phyloP scores from a whole-genome alignment of 345 rosid genomes.

The Linum trigynum region DNA sequence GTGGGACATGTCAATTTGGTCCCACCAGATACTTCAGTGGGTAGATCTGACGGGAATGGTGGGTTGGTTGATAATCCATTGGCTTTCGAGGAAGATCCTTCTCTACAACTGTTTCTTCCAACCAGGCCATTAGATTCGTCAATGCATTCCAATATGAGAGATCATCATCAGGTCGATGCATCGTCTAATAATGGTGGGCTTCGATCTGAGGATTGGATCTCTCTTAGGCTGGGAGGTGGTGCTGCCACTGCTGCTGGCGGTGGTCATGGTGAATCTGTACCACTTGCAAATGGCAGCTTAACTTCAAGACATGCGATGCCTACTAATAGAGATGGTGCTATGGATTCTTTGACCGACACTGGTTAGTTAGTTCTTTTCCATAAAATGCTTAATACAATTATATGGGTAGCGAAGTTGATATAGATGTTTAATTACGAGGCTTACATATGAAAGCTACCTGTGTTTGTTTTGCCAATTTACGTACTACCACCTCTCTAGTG shows the following conservation, averaged over 20 bases:
- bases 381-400: conserved; percentile 1
- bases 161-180: conserved; percentile 38
- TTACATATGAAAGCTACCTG: neutral
- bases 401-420: too few species aligned
- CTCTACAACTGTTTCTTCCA: conserved; percentile 91
- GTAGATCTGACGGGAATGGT: conserved; percentile 42
- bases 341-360: conserved; percentile 53
- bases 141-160: conserved; percentile 46
- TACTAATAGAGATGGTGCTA: neutral
- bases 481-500: neutral
- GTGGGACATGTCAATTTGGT: conserved; percentile 35
- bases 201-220: conserved; percentile 78
- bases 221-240: conserved; percentile 85
- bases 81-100: conserved; percentile 78
- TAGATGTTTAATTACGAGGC: neutral
- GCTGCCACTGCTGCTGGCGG: conserved; percentile 7
- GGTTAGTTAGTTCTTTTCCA: conserved; percentile 63
- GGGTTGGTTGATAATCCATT: conserved; percentile 78
- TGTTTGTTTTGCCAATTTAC: neutral
- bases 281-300: neutral
- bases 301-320: neutral
- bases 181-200: conserved; percentile 42
- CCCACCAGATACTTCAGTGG: conserved; percentile 38
- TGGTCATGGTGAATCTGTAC: neutral
- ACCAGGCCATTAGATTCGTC: conserved; percentile 63